These are phyloP conservation scores for Poa pratensis DNA, from an alignment of 176 grass and related monocot species.

Conservation along the genomic window DNA sequence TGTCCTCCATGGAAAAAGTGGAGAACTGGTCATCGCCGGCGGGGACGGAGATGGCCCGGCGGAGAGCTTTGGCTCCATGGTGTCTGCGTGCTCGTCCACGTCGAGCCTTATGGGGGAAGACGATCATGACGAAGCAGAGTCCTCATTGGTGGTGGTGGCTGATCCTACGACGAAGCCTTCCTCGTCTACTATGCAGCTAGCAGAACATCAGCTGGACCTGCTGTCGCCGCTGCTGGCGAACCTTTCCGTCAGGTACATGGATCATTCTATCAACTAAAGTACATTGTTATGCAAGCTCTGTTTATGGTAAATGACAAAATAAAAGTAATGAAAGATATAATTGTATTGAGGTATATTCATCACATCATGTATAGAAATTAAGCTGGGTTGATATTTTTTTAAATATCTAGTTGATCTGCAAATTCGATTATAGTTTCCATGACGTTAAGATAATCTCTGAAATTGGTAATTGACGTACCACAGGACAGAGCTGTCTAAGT, in stretches of 20 bases:
- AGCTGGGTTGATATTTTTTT: background rate
- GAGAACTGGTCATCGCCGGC: background rate
- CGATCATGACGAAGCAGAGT: slow-evolving; percentile 24
- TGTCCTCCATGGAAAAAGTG: background rate
- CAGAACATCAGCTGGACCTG: too few relatives aligned
- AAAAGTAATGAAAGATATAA: background rate
- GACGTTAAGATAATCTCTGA: background rate
- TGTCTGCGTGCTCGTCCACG: slow-evolving; percentile 38
- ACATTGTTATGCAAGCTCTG: too few relatives aligned
- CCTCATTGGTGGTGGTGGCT: background rate
- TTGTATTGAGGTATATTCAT: background rate
- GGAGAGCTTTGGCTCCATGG: background rate
- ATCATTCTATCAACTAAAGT: too few relatives aligned
- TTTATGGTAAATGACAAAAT: too few relatives aligned
- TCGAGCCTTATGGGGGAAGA: slow-evolving; percentile 38
- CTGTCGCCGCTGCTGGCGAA: too few relatives aligned
- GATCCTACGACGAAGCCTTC: background rate
- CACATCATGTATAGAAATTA: background rate
- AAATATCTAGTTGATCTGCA: background rate
- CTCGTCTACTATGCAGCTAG: too few relatives aligned
- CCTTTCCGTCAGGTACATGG: too few relatives aligned
- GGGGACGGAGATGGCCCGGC: background rate
- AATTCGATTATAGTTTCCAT: background rate
- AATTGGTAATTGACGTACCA: background rate
- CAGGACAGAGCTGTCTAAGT: slow-evolving; percentile 64